A percentile compares a stretch with the other conserved stretches of the same genome.
Evolutionary conservation across 2,329 filamentous ascomycete genomes (phyloP).

Genomic region (Fusarium penzigii): DNA sequence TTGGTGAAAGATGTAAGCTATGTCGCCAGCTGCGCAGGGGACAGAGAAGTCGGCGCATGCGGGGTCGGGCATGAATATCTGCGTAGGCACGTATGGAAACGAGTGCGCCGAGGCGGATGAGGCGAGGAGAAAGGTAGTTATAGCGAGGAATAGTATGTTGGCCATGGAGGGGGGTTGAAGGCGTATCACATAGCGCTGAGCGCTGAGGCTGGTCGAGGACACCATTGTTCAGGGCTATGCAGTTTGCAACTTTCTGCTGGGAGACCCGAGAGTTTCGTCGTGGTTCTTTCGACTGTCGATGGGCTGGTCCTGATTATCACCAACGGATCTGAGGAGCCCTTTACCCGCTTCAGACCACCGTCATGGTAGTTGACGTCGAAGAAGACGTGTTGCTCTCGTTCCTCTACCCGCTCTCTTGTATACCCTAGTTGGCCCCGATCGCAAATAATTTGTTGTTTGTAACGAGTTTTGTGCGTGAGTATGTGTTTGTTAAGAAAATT

Average conservation of each 20-base stretch:
- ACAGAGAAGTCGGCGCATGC: constrained; percentile 44
- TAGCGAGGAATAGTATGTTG: constrained; percentile 9
- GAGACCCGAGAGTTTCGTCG: constrained; percentile 3
- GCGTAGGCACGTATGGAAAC: constrained; percentile 78
- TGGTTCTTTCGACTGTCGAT: constrained; percentile 3
- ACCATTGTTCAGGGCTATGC: constrained; percentile 11
- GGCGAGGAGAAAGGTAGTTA: constrained; percentile 10
- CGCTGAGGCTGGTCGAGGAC: constrained; percentile 2
- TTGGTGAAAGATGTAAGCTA: constrained; percentile 72
- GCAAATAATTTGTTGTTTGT: background rate
- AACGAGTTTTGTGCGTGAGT: background rate
- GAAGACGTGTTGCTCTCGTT: constrained; percentile 10
- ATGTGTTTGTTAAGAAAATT: background rate
- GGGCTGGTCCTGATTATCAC: constrained; percentile 8
- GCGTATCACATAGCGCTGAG: constrained; percentile 4
- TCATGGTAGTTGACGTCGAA: constrained; percentile 12
- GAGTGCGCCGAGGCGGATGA: constrained; percentile 39
- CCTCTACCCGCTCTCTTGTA: background rate
- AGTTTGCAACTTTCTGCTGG: background rate
- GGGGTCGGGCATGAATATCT: constrained; percentile 59
- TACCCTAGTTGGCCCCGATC: constrained; percentile 1
- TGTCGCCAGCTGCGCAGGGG: constrained; percentile 39
- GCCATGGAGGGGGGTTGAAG: constrained; percentile 5
- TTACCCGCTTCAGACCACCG: constrained; percentile 13
- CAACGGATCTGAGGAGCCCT: constrained; percentile 7